phyloP scores from a whole-genome alignment of 805 yeast genomes.

The Candida krabiensis region DNA sequence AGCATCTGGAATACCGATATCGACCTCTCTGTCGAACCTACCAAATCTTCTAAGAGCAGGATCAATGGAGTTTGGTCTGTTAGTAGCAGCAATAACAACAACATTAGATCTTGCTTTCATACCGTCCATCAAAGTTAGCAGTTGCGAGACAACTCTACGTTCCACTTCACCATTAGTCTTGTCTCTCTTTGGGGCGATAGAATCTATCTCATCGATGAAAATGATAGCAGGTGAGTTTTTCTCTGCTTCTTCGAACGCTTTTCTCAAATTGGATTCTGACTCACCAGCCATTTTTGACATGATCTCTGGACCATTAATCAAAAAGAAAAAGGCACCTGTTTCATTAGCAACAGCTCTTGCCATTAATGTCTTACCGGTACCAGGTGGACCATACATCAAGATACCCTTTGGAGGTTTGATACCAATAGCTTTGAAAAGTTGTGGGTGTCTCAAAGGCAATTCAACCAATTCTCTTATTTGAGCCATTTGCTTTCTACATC shows the following conservation, averaged over 20 bases:
- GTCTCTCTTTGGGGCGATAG: slow-evolving; percentile 99
- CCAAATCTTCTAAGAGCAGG: slow-evolving; percentile 86
- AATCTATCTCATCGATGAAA: slow-evolving; percentile 97
- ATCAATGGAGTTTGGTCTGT: slow-evolving; percentile 83
- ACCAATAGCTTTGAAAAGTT: slow-evolving; percentile 95
- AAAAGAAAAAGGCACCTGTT: slow-evolving; percentile 97
- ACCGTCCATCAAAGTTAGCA: slow-evolving; percentile 98
- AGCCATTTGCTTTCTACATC: slow-evolving; percentile 99
- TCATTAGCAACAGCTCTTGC: slow-evolving; percentile 99
- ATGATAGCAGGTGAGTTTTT: slow-evolving; percentile 97
- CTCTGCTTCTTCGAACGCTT: slow-evolving; percentile 99
- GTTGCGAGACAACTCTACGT: slow-evolving; percentile 97
- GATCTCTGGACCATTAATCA: slow-evolving; percentile 98
- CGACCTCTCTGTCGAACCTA: slow-evolving; percentile 84
- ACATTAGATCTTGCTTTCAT: slow-evolving; percentile 99
- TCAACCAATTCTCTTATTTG: slow-evolving; percentile 98
- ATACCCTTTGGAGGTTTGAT: slow-evolving; percentile 99
- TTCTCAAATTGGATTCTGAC: slow-evolving; percentile 93
- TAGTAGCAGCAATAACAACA: slow-evolving; percentile 97
- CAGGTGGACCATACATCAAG: slow-evolving; percentile 98
- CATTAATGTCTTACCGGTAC: slow-evolving; percentile 99
- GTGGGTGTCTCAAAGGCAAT: slow-evolving; percentile 97
- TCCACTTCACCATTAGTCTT: slow-evolving; percentile 99
- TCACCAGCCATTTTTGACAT: slow-evolving; percentile 99
- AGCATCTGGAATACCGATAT: slow-evolving; percentile 94